A percentile compares a stretch with the other conserved stretches of the same genome.
Evolutionary conservation across 768 basidiomycete species (phyloP).

Genomic region (Postia placenta): DNA sequence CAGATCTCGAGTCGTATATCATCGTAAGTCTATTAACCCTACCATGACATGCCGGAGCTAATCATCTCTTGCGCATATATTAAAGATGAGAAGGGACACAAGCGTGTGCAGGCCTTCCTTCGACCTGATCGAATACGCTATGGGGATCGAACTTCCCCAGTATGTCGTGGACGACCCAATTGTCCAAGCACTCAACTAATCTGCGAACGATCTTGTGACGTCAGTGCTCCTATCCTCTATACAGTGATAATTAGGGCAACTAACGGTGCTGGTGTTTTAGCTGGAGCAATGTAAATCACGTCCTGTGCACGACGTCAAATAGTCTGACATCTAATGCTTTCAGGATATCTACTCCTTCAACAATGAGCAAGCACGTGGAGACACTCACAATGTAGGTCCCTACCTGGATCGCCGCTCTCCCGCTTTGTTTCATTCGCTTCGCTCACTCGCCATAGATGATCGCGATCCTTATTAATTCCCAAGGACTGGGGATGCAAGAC

Average conservation of each 20-base stretch:
- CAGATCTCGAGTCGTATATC: conserved; percentile 75
- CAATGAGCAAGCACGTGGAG: conserved; percentile 77
- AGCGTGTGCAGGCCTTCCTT: conserved; percentile 76
- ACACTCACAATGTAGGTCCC: conserved; percentile 51
- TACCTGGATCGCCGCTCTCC: too few relatives aligned
- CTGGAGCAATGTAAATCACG: conserved; percentile 14
- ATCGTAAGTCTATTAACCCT: conserved; percentile 22
- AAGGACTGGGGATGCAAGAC: conserved; percentile 49
- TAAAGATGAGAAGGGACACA: conserved; percentile 59
- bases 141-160: conserved; percentile 70
- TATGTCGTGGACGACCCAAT: conserved; percentile 71
- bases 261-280: too few relatives aligned
- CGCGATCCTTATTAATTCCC: conserved; percentile 58
- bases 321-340: too few relatives aligned
- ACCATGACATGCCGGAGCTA: background rate
- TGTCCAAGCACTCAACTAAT: conserved; percentile 57
- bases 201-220: conserved; percentile 68
- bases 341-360: conserved; percentile 83
- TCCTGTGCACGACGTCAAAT: background rate
- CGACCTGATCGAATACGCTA: conserved; percentile 73
- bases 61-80: background rate
- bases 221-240: too few relatives aligned
- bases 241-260: too few relatives aligned
- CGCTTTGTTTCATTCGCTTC: too few relatives aligned
- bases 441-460: too few relatives aligned